phyloP scores from a whole-genome alignment of 2,329 filamentous ascomycete species.

The Dendrostoma leiphaemia region DNA sequence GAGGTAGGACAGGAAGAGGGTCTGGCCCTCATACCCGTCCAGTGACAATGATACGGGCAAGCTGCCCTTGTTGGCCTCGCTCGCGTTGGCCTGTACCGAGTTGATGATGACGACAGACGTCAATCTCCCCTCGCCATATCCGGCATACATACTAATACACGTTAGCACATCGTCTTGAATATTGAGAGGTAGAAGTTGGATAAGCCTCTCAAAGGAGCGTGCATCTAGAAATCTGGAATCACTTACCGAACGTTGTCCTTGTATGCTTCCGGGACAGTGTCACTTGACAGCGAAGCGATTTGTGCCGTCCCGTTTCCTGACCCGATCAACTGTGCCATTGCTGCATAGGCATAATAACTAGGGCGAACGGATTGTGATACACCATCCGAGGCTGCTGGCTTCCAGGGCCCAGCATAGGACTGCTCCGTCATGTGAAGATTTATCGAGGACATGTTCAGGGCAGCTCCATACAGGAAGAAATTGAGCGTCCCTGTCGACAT shows the following conservation, averaged over 20 bases:
- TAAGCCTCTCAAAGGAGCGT: too few relatives aligned
- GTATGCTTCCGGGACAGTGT: not conserved
- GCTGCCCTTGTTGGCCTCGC: not conserved
- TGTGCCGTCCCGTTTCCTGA: not conserved
- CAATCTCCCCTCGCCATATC: not conserved
- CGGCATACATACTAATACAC: not conserved
- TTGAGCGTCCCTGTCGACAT: not conserved
- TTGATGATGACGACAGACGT: not conserved
- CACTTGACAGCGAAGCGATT: not conserved
- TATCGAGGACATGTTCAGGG: not conserved
- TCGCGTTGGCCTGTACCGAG: not conserved
- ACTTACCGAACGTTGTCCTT: not conserved
- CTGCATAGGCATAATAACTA: not conserved
- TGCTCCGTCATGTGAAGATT: not conserved
- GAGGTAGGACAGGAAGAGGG: not conserved
- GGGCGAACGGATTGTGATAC: not conserved
- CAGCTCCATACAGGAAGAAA: not conserved
- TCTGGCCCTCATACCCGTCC: not conserved
- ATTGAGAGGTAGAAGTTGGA: not conserved
- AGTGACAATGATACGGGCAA: not conserved
- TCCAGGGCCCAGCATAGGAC: not conserved
- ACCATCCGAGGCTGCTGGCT: not conserved
- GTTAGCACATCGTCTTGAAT: not conserved
- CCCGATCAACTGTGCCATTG: not conserved
- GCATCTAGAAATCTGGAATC: not conserved